Evolutionary conservation across 768 basidiomycete genomes (phyloP), one percentile per base, ranked within the genome.

Genomic region (Chlorophyllum brunneum): DNA sequence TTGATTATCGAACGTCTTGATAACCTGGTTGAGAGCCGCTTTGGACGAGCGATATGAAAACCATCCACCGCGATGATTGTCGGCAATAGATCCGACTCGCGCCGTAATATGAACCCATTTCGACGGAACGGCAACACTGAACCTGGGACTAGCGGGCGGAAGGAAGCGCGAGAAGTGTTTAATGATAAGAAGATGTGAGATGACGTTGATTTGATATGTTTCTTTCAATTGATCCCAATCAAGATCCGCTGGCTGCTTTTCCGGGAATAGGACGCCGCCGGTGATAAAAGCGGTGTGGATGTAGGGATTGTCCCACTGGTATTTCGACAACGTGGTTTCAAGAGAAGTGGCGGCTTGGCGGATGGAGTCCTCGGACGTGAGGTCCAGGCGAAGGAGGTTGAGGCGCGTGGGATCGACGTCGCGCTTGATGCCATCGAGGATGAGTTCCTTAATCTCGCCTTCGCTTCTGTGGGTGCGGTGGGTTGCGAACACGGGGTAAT

Each of bases 91-190:
- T 26, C 82, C 81, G 7, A 83, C 76, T 33, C 80, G 78, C 15
- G 81, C 81, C 9, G 79, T 76, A 50, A 83, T 65, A 61, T 85
- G 81, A 20, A 79, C 76, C 81, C 81, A 82, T 59, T 79, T 81
- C 20, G 80, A 64, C 2, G 72, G 74, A 6, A 55, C 57, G 11
- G 56, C 39, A 11, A 72, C 36, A 9, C 56, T 48, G 22, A 62
- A 57, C 26, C 48, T 48, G 34, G 41, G n/a, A 18, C 42, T 44
- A n/a, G 66, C 48, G 4, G 62, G 54, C 4, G 80, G 81, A 37
- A 83, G 74, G 67, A 83, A 85, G 42, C 68, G 75, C 16, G 74
- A 74, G 61, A 83, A 85, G 62, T 83, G 79, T 63, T 82, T 82
- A 66, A 84, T 79, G 56, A 79, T 68, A 36, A 83, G 72, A 37